phyloP scores from a whole-genome alignment of 129 eudicot species.

The Artemisia tridentata region DNA sequence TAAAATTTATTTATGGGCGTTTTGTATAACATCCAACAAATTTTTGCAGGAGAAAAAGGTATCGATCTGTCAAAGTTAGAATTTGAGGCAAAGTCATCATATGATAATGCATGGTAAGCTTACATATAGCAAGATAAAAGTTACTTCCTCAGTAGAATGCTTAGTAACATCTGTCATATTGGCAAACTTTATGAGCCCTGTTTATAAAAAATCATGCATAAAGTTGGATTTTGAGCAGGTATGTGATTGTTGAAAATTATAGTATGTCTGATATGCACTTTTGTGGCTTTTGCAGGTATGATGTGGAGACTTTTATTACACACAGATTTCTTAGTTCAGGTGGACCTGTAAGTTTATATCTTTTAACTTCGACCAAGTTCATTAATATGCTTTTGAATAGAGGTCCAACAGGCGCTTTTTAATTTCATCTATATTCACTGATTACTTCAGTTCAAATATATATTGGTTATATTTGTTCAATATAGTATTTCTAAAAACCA shows the following conservation, averaged over 20 bases:
- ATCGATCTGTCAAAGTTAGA: slow-evolving; percentile 53
- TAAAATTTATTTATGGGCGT: no score
- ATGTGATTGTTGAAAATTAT: no score
- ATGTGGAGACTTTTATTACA: slow-evolving; percentile 35
- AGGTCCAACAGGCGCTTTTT: no score
- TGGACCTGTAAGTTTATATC: slow-evolving; percentile 31
- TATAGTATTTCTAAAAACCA: no score
- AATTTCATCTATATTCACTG: neutral
- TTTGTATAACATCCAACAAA: neutral
- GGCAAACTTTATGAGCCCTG: no score
- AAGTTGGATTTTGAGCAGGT: no score
- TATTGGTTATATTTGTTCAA: neutral
- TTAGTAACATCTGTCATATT: no score
- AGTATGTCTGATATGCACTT: neutral
- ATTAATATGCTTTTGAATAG: no score
- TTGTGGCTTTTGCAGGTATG: slow-evolving; percentile 27
- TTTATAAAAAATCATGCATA: no score
- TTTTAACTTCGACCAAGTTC: neutral
- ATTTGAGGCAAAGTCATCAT: slow-evolving; percentile 85
- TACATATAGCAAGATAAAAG: slow-evolving; percentile 15
- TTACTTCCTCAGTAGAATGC: neutral
- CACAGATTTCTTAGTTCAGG: slow-evolving; percentile 30
- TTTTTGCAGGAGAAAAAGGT: slow-evolving; percentile 46
- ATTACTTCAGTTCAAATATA: neutral
- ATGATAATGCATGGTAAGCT: slow-evolving; percentile 89